Evolutionary conservation across 1,284 basidiomycete genomes (phyloP), one percentile per base, ranked within the genome.

Genomic region (Leucoagaricus sp.): DNA sequence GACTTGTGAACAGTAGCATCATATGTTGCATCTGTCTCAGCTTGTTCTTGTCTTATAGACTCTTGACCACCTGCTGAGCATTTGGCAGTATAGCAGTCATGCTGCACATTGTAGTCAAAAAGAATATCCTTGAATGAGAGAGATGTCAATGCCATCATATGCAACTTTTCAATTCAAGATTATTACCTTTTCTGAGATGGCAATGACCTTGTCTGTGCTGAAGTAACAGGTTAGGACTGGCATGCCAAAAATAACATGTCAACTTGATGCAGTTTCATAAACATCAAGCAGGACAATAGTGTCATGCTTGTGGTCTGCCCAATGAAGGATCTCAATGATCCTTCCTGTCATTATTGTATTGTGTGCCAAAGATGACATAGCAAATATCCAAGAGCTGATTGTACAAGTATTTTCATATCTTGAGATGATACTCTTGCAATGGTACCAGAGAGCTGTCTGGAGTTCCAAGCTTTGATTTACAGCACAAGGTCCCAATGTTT

Each of bases 11-110:
- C n/a, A n/a, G n/a, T n/a, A n/a, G n/a, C n/a, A n/a, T n/a, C n/a
- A n/a, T n/a, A n/a, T n/a, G n/a, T n/a, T n/a, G n/a, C n/a, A n/a
- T n/a, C n/a, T n/a, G n/a, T 48, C 45, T 41, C 29, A n/a, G 21
- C 41, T 25, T 0, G 65, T 53, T 74, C 72, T 47, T 74, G 71
- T 10, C 61, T 60, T 2, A 66, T 15, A 2, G 53, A 34, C 31
- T 62, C 58, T 19, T 58, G 46, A 2, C 67, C 71, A 15, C 63
- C 61, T 60, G 67, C 62, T 51, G 55, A 50, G 60, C 68, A 69
- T 60, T 67, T 60, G 53, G 57, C 56, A 15, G 54, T 47, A 23
- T 36, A 55, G 55, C 67, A 70, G 33, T 69, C 65, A 49, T 70
- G 69, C 44, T 67, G 67, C 3, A 55, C 61, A 56, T 65, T 67